Percentiles rank a stretch among this genome's conserved stretches.
Conservation (phyloP, 1,284 basidiomycete genomes). For the Tilletiopsis washingtonensis region DNA sequence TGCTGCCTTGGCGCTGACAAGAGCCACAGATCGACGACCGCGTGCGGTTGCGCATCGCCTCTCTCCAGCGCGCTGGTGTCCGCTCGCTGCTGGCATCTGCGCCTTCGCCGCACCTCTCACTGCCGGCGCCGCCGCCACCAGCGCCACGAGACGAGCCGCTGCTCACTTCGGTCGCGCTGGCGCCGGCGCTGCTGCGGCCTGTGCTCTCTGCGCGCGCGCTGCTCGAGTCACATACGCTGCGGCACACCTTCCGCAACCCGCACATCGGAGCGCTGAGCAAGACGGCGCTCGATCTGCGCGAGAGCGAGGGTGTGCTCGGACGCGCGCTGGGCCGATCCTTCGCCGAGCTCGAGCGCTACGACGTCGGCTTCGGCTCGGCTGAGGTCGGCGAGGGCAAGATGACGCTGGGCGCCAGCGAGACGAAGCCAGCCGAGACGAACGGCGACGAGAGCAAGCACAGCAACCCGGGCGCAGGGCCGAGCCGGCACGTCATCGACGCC, state of each 20-base stretch:
- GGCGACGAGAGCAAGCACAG: background rate
- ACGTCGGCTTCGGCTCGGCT: no score
- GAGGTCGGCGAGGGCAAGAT: no score
- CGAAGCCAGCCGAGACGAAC: background rate
- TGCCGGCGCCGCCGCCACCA: background rate
- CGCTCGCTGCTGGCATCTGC: constrained; percentile 7
- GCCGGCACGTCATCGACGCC: background rate
- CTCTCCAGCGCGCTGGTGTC: constrained; percentile 11
- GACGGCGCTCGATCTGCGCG: constrained; percentile 43
- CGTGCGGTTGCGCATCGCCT: constrained; percentile 5
- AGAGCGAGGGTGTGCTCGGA: constrained; percentile 39
- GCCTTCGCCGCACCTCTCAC: constrained; percentile 1
- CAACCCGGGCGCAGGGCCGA: background rate
- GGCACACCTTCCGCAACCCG: constrained; percentile 44
- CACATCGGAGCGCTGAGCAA: constrained; percentile 42
- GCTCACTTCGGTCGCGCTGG: constrained; percentile 34
- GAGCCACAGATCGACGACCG: constrained; percentile 12
- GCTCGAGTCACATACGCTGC: constrained; percentile 39
- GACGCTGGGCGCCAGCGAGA: background rate
- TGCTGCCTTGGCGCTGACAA: no score
- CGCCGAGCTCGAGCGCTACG: constrained; percentile 37
- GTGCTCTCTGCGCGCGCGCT: constrained; percentile 34
- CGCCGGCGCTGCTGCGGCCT: constrained; percentile 41
- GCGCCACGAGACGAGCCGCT: background rate
- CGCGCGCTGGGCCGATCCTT: constrained; percentile 41